A percentile compares a stretch with the other conserved stretches of the same genome.
Conservation (phyloP, 345 rosid species). For the Rhodomyrtus tomentosa region DNA sequence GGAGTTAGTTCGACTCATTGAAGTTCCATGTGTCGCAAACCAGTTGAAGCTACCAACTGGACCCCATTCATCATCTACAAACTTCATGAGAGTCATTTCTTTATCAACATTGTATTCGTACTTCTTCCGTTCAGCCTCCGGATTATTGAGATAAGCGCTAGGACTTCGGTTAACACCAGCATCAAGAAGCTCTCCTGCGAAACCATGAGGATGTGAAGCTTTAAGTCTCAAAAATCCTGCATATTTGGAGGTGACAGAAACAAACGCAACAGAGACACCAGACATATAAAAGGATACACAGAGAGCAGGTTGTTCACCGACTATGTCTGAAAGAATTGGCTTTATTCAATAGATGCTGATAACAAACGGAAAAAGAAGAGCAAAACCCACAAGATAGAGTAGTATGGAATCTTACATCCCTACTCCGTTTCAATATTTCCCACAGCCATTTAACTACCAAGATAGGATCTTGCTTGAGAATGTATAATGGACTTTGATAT, state of each 20-base stretch:
- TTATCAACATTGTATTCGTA: conserved; percentile 76
- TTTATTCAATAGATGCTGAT: background rate
- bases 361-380: background rate
- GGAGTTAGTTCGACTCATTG: conserved; percentile 94
- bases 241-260: background rate
- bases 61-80: conserved; percentile 93
- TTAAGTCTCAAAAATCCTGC: background rate
- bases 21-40: conserved; percentile 99
- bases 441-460: background rate
- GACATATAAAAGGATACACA: background rate
- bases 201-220: background rate
- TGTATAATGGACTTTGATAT: background rate
- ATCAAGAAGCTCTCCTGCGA: conserved; percentile 74
- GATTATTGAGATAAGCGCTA: conserved; percentile 92
- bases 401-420: background rate
- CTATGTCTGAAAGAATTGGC: background rate
- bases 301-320: background rate
- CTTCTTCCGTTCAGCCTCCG: conserved; percentile 58
- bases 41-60: conserved; percentile 94
- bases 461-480: background rate
- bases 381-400: background rate
- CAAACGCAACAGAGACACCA: background rate
- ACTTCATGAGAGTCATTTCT: conserved; percentile 94
- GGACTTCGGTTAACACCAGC: conserved; percentile 96
- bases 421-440: background rate